A percentile compares a stretch with the other conserved stretches of the same genome.
phyloP scores from a whole-genome alignment of 257 asterid genomes.

The Primulina tabacum region DNA sequence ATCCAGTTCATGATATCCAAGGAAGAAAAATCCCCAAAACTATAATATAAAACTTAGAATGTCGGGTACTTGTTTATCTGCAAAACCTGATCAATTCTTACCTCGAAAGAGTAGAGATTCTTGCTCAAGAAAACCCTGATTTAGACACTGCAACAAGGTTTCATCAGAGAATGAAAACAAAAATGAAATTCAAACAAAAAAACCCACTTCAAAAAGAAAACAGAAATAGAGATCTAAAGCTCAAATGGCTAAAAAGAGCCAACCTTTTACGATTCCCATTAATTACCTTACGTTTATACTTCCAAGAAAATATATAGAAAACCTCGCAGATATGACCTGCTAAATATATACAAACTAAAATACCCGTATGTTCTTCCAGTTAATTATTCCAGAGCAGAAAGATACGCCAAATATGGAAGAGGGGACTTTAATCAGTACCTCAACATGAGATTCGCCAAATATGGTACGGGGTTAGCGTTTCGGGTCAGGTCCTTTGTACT shows the following conservation, averaged over 20 bases:
- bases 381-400: not conserved
- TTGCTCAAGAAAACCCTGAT: slow-evolving; percentile 9
- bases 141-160: slow-evolving; percentile 1
- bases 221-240: slow-evolving; percentile 15
- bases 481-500: slow-evolving; percentile 16
- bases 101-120: not conserved
- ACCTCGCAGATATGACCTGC: slow-evolving; percentile 1
- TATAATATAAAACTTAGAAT: slow-evolving; percentile 10
- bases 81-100: slow-evolving; percentile 7
- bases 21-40: slow-evolving; percentile 2
- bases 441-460: slow-evolving; percentile 5
- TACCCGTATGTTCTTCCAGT: not conserved
- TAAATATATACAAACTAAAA: not conserved
- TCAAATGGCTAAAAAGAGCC: not conserved
- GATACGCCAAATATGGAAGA: slow-evolving; percentile 1
- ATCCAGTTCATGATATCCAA: slow-evolving; percentile 15
- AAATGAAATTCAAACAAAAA: not conserved
- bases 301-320: not conserved
- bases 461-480: slow-evolving; percentile 33
- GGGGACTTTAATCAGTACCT: slow-evolving; percentile 20
- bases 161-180: not conserved
- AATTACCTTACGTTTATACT: too few relatives aligned
- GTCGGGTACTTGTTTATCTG: slow-evolving; percentile 1
- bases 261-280: not conserved
- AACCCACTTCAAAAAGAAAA: slow-evolving; percentile 9